Evolutionary conservation across 495 filamentous ascomycete species (phyloP).

Genomic region (Platismatia glauca): DNA sequence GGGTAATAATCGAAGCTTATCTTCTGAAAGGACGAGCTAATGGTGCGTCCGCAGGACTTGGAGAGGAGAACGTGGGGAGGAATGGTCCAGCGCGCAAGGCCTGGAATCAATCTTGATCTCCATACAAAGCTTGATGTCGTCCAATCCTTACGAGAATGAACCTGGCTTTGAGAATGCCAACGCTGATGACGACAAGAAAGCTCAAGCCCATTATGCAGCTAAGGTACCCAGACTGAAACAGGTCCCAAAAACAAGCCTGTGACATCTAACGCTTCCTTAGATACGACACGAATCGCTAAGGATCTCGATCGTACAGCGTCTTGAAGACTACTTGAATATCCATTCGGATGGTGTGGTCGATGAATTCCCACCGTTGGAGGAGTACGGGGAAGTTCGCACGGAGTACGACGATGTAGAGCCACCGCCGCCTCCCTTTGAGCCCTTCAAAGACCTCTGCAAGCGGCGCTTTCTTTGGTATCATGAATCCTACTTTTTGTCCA

Average conservation of each 20-base stretch:
- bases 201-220: slow-evolving; percentile 69
- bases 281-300: slow-evolving; percentile 88
- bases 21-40: slow-evolving; percentile 19
- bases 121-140: slow-evolving; percentile 90
- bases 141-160: slow-evolving; percentile 93
- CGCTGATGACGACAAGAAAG: slow-evolving; percentile 57
- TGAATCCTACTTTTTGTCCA: slow-evolving; percentile 67
- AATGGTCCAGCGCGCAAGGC: slow-evolving; percentile 94
- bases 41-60: slow-evolving; percentile 62
- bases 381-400: slow-evolving; percentile 19
- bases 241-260: neutral
- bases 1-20: slow-evolving; percentile 47
- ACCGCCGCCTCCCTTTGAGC: slow-evolving; percentile 54
- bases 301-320: slow-evolving; percentile 72
- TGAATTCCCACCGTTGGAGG: slow-evolving; percentile 26
- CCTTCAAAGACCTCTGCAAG: slow-evolving; percentile 86
- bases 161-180: slow-evolving; percentile 80
- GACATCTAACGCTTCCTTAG: slow-evolving; percentile 32
- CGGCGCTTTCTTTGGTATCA: slow-evolving; percentile 94
- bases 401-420: slow-evolving; percentile 37
- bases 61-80: slow-evolving; percentile 78
- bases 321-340: slow-evolving; percentile 72
- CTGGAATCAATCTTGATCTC: slow-evolving; percentile 90
- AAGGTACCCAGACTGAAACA: slow-evolving; percentile 49
- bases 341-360: slow-evolving; percentile 40